Evolutionary conservation across 2,329 filamentous ascomycete species (phyloP).

Genomic region (Hymenoscyphus infarciens): DNA sequence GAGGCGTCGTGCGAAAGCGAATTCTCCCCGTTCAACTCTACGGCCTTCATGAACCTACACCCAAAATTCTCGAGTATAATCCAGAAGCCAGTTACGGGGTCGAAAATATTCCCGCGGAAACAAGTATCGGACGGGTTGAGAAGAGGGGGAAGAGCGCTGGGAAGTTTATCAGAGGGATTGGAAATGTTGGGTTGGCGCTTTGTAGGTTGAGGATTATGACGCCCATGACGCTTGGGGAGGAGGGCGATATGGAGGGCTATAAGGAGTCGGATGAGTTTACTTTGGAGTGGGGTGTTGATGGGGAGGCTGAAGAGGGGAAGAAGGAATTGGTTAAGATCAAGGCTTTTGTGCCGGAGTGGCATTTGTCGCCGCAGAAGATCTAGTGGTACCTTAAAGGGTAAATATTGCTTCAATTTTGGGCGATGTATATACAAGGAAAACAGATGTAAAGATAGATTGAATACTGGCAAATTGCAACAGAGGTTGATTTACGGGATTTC

Average conservation of each 20-base stretch:
- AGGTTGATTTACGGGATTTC: neutral
- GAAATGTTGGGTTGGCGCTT: constrained; percentile 81
- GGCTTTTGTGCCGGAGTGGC: constrained; percentile 3
- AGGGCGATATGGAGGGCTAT: neutral
- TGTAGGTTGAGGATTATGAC: constrained; percentile 75
- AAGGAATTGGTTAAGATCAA: neutral
- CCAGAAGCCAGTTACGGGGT: constrained; percentile 33
- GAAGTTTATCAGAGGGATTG: constrained; percentile 74
- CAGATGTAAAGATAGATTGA: too few species aligned
- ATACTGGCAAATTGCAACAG: too few species aligned
- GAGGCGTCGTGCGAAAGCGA: constrained; percentile 87
- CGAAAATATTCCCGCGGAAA: constrained; percentile 37
- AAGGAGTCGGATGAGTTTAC: neutral
- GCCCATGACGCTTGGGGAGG: neutral
- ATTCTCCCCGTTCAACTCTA: constrained; percentile 80
- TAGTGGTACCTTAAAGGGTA: neutral
- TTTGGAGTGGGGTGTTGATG: neutral
- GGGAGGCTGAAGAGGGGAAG: neutral
- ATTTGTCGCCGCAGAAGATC: neutral
- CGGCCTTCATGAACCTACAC: constrained; percentile 40
- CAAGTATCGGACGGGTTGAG: constrained; percentile 48
- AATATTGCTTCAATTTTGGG: too few species aligned
- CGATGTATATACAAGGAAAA: too few species aligned
- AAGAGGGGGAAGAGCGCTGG: constrained; percentile 69
- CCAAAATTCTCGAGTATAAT: constrained; percentile 47